These are phyloP conservation scores for Pilobolus umbonatus DNA, from an alignment of 192 early-diverging fungal genomes.

Conservation along the genomic window DNA sequence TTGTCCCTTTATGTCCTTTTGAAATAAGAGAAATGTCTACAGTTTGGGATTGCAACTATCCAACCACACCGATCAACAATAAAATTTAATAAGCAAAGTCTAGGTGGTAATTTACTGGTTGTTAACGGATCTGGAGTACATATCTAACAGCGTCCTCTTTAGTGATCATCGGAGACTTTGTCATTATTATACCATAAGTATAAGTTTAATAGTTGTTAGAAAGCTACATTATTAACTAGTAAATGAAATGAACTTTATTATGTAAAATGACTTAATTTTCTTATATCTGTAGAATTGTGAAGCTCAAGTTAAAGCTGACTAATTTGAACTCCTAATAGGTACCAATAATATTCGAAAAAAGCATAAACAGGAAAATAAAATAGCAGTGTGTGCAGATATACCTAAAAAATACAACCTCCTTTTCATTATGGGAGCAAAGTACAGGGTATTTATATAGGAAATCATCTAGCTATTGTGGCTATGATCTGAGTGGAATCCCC, in stretches of 20 bases:
- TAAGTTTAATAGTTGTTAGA: conserved; percentile 1
- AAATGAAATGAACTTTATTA: not conserved
- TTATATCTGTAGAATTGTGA: conserved; percentile 1
- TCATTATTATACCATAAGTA: not conserved
- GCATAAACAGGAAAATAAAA: not conserved
- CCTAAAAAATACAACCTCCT: no score
- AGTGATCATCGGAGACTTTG: not conserved
- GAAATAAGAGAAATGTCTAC: not conserved
- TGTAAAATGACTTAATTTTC: no score
- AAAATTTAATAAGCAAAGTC: not conserved
- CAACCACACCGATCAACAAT: not conserved
- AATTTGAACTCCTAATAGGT: not conserved
- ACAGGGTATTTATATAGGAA: no score
- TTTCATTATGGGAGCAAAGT: no score
- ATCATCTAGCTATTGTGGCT: no score
- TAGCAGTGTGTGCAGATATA: no score
- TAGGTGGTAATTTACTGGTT: not conserved
- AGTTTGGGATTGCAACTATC: not conserved
- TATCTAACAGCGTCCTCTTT: not conserved
- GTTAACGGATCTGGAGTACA: not conserved
- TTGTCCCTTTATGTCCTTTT: not conserved
- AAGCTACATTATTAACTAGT: not conserved
- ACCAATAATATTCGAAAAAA: not conserved
- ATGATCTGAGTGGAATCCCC: no score
- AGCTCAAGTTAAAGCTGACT: not conserved